Conservation (phyloP, 352 stramenopile genomes). For the Pythium insidiosum region DNA sequence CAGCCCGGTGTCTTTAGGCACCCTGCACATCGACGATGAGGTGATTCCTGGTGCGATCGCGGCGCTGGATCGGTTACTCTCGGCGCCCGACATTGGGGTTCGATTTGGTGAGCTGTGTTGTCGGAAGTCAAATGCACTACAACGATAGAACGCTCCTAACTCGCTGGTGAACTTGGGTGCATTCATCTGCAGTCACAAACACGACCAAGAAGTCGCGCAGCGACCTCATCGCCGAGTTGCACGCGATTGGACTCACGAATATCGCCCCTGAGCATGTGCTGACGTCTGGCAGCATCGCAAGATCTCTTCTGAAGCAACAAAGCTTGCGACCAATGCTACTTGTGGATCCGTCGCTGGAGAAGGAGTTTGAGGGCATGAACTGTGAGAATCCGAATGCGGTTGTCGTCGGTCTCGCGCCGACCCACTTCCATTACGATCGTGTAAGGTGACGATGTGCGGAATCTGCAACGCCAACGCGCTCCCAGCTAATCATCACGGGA, state of each 20-base stretch:
- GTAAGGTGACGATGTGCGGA: slow-evolving; percentile 25
- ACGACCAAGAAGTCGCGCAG: slow-evolving; percentile 50
- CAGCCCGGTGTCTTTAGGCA: slow-evolving; percentile 16
- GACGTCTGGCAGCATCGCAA: slow-evolving; percentile 33
- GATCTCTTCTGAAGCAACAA: slow-evolving; percentile 23
- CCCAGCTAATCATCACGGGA: neutral
- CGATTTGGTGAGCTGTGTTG: slow-evolving; percentile 31
- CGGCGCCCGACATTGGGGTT: slow-evolving; percentile 19
- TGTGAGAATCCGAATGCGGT: slow-evolving; percentile 38
- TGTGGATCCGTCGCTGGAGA: slow-evolving; percentile 30
- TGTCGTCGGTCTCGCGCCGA: slow-evolving; percentile 39
- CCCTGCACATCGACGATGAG: slow-evolving; percentile 39
- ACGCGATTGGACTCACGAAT: slow-evolving; percentile 30
- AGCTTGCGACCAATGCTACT: slow-evolving; percentile 36
- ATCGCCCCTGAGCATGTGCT: slow-evolving; percentile 33
- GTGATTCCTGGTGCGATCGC: slow-evolving; percentile 29
- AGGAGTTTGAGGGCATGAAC: slow-evolving; percentile 34
- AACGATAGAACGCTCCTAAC: neutral
- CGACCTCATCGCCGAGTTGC: slow-evolving; percentile 28
- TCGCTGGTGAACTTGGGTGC: neutral
- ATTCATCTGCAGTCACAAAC: slow-evolving; percentile 37
- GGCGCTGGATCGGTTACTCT: slow-evolving; percentile 29
- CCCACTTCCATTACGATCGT: slow-evolving; percentile 63
- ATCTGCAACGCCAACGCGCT: neutral
- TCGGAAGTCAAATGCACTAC: neutral